Conservation (phyloP, 768 basidiomycete species). For the Termitomyces sp. region DNA sequence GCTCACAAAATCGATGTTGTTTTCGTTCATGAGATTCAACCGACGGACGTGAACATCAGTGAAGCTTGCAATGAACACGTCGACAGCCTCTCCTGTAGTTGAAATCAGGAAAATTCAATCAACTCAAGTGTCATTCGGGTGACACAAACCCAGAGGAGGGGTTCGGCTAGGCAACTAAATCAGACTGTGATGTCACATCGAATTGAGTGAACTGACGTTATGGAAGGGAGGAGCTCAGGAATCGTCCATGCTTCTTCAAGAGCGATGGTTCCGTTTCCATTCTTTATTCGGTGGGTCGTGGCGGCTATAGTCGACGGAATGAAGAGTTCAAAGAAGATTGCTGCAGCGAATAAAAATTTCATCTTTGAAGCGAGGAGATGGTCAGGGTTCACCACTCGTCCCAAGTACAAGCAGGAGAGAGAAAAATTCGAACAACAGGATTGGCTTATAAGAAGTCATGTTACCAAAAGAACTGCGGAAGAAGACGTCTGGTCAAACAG, state of each 20-base stretch:
- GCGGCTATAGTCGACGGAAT: not conserved
- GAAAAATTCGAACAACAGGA: not conserved
- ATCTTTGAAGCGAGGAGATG: not conserved
- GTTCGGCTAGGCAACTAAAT: conserved; percentile 1
- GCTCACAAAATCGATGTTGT: conserved; percentile 31
- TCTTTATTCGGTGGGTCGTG: conserved; percentile 18
- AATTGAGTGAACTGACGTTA: conserved; percentile 15
- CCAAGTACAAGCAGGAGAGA: not conserved
- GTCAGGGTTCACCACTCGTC: not conserved
- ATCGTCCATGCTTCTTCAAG: conserved; percentile 37
- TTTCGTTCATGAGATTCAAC: conserved; percentile 28
- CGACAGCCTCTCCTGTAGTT: conserved; percentile 22
- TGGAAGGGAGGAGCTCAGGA: conserved; percentile 22
- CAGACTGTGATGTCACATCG: not conserved
- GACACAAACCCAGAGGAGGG: conserved; percentile 18
- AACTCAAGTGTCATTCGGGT: not conserved
- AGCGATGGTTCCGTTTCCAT: conserved; percentile 29
- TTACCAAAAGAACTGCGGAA: not conserved
- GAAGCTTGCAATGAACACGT: conserved; percentile 26
- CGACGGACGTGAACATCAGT: conserved; percentile 34
- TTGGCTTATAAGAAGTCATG: not conserved
- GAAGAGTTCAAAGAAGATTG: not conserved
- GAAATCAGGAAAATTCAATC: not conserved
- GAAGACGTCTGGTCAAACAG: not conserved
- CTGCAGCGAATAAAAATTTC: not conserved